A percentile compares a stretch with the other conserved stretches of the same genome.
These are phyloP conservation scores for Stachybotrys chartarum DNA, from an alignment of 2,329 filamentous ascomycete species.

Conservation along the genomic window DNA sequence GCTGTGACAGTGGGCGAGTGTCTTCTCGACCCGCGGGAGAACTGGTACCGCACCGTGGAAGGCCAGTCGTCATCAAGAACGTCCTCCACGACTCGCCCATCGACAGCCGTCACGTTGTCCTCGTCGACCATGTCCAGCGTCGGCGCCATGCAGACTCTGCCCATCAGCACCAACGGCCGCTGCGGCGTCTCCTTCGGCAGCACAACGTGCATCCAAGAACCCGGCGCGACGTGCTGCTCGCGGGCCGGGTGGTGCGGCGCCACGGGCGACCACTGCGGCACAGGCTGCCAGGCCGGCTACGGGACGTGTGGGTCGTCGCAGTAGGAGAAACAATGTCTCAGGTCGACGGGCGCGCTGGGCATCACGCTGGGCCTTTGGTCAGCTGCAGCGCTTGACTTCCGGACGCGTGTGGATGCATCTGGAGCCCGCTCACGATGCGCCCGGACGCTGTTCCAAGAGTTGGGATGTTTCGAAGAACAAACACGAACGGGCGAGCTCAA, in stretches of 20 bases:
- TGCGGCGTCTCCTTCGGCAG: slow-evolving; percentile 16
- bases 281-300: slow-evolving; percentile 27
- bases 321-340: too few species aligned
- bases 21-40: slow-evolving; percentile 40
- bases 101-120: background rate
- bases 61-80: background rate
- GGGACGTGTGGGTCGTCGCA: slow-evolving; percentile 13
- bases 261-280: slow-evolving; percentile 29
- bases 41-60: slow-evolving; percentile 41
- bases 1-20: slow-evolving; percentile 45
- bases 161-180: slow-evolving; percentile 13
- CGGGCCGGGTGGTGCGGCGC: slow-evolving; percentile 27
- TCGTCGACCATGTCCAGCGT: slow-evolving; percentile 2
- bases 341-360: too few species aligned
- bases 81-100: background rate
- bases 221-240: slow-evolving; percentile 20
- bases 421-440: too few species aligned
- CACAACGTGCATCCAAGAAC: slow-evolving; percentile 14
- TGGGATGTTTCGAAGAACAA: too few species aligned
- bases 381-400: too few species aligned
- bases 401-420: too few species aligned
- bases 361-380: too few species aligned
- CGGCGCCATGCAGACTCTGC: background rate
- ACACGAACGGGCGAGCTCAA: too few species aligned
- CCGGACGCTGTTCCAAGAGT: too few species aligned